Evolutionary conservation across 2,329 filamentous ascomycete genomes (phyloP).

Genomic region (Fusarium sp.): DNA sequence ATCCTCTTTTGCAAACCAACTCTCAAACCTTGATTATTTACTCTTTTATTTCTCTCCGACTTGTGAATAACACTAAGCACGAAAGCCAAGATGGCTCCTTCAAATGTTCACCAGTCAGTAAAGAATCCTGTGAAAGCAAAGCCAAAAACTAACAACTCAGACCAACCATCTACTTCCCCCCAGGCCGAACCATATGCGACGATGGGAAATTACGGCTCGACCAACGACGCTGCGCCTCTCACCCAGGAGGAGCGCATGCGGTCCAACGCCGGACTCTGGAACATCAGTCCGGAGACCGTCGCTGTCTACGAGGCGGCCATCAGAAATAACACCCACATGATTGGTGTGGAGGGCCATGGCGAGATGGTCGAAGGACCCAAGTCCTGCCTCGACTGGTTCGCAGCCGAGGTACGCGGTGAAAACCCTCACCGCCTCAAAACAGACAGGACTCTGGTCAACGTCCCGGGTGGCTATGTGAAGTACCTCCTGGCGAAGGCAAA

Average conservation of each 20-base stretch:
- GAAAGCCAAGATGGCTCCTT: no score
- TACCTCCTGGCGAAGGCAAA: background rate
- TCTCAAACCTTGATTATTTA: no score
- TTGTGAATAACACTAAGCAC: no score
- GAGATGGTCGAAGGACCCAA: background rate
- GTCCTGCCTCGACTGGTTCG: no score
- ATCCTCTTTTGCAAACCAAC: no score
- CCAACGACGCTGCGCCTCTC: background rate
- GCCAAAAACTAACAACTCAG: background rate
- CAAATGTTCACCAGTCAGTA: no score
- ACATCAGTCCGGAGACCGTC: accelerated
- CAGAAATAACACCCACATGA: accelerated
- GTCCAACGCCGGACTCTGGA: background rate
- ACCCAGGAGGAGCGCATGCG: no score
- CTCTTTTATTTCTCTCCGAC: no score
- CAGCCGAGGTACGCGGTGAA: background rate
- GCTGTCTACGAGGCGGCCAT: background rate
- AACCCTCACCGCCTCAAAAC: accelerated
- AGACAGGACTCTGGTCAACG: accelerated
- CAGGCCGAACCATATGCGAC: accelerated
- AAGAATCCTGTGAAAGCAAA: no score
- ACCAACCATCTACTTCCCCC: accelerated
- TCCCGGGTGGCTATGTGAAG: accelerated
- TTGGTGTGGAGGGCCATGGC: background rate
- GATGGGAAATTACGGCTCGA: no score